phyloP scores from a whole-genome alignment of 2,329 filamentous ascomycete genomes.

The Nigrospora osmanthi region DNA sequence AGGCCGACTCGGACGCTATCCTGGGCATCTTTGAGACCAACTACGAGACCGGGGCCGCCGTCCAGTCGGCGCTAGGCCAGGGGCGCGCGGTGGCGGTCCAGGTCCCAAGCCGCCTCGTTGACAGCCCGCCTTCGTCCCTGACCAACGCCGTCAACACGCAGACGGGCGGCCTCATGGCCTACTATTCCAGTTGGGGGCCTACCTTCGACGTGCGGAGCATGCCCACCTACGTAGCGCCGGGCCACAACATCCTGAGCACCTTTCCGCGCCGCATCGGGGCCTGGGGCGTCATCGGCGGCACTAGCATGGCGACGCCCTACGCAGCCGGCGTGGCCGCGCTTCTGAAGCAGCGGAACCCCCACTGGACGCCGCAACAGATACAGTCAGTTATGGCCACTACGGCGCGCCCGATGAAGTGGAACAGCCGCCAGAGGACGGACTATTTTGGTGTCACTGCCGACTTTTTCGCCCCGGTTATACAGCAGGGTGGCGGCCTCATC shows the following conservation, averaged over 20 bases:
- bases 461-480: background rate
- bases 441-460: background rate
- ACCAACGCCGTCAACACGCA: background rate
- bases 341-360: background rate
- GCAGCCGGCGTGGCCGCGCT: background rate
- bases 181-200: background rate
- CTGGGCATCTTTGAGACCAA: background rate
- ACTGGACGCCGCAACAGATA: background rate
- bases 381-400: background rate
- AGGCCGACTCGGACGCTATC: background rate
- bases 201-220: background rate
- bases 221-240: background rate
- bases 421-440: background rate
- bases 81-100: background rate
- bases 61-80: background rate
- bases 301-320: background rate
- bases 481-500: background rate
- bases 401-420: background rate
- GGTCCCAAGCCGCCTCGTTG: background rate
- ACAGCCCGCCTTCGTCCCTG: background rate
- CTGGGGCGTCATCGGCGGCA: background rate
- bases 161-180: background rate
- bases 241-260: slow-evolving; percentile 1
- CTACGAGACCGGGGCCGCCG: background rate
- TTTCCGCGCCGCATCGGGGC: background rate